Percentiles rank a stretch among this genome's conserved stretches.
Evolutionary conservation across 441 rosid species (phyloP).

Genomic region (Macaranga tanarius): DNA sequence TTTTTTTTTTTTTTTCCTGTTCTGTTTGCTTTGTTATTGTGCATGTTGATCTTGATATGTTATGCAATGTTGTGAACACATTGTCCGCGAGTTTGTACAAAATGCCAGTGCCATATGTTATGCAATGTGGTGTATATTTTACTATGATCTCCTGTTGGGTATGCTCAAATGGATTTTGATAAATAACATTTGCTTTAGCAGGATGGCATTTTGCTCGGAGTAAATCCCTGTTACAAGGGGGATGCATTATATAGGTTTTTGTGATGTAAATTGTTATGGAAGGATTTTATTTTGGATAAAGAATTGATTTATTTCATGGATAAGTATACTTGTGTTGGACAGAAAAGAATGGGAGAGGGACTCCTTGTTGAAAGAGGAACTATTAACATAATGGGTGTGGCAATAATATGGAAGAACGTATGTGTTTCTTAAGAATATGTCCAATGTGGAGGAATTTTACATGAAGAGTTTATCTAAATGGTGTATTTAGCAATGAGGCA

Average conservation of each 20-base stretch:
- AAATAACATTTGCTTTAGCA: background rate
- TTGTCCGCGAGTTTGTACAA: background rate
- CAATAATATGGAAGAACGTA: background rate
- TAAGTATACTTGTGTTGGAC: background rate
- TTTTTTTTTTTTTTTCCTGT: too few relatives aligned
- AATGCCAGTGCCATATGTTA: background rate
- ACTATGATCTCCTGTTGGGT: too few relatives aligned
- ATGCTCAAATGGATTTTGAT: background rate
- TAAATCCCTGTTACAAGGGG: background rate
- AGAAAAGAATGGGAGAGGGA: background rate
- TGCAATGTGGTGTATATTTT: too few relatives aligned
- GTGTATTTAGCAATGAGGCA: background rate
- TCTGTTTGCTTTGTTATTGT: background rate
- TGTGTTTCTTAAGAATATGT: background rate
- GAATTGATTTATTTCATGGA: background rate
- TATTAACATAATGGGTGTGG: background rate
- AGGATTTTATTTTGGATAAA: conserved; percentile 8
- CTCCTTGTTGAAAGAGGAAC: background rate
- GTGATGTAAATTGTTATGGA: background rate
- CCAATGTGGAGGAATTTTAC: background rate
- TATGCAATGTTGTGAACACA: conserved; percentile 4
- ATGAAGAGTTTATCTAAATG: background rate
- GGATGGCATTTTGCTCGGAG: background rate
- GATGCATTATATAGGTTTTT: background rate
- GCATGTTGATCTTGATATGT: background rate